These are phyloP conservation scores for Ophiostoma perfectum DNA, from an alignment of 2,329 filamentous ascomycete species.

Conservation along the genomic window DNA sequence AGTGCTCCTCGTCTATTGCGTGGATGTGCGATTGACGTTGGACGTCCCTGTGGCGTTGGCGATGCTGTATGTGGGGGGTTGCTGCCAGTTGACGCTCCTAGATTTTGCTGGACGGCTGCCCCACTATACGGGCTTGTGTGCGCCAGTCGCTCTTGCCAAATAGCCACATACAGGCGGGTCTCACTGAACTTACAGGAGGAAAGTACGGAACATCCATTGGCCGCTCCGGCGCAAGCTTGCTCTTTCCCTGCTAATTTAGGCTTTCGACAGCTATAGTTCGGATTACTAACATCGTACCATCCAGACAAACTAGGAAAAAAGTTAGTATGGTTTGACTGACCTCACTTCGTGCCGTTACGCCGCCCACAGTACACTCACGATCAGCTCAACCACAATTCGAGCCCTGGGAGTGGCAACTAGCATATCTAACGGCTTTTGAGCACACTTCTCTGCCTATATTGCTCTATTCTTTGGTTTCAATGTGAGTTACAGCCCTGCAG, in stretches of 20 bases:
- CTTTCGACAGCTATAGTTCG: neutral
- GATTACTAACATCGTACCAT: conserved; percentile 19
- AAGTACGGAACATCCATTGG: conserved; percentile 22
- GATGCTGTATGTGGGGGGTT: conserved; percentile 14
- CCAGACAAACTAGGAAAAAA: conserved; percentile 3
- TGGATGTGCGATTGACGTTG: conserved; percentile 6
- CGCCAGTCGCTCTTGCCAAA: conserved; percentile 15
- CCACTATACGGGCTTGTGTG: conserved; percentile 18
- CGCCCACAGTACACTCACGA: neutral
- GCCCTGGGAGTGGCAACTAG: neutral
- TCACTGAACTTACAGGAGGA: neutral
- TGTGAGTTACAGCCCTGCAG: no score
- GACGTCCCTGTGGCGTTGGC: conserved; percentile 10
- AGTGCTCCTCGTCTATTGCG: conserved; percentile 6
- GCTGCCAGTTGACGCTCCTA: neutral
- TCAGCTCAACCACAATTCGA: neutral
- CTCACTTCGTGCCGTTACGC: neutral
- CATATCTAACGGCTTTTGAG: neutral
- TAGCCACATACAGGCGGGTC: conserved; percentile 8
- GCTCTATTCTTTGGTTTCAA: neutral
- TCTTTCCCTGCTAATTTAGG: conserved; percentile 3
- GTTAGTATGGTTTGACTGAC: neutral
- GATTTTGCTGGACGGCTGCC: conserved; percentile 15
- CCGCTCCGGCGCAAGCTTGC: conserved; percentile 22
- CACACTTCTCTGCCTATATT: neutral